These are phyloP conservation scores for Diaporthe citrichinensis DNA, from an alignment of 2,329 filamentous ascomycete species.

Conservation along the genomic window DNA sequence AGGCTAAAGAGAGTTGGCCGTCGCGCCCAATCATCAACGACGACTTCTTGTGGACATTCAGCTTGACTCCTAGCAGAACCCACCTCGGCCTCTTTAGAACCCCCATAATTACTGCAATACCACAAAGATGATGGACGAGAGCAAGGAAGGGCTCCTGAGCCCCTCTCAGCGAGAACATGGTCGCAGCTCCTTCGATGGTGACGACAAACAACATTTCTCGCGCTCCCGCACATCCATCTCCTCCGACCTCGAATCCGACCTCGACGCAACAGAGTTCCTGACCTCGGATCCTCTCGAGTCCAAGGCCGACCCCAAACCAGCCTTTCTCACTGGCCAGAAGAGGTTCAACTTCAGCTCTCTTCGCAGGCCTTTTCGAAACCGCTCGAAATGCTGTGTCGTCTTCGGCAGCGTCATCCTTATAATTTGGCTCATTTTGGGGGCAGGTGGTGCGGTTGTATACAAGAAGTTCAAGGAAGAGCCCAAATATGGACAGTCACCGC, in stretches of 20 bases:
- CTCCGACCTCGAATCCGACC: conserved; percentile 48
- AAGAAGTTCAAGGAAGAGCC: conserved; percentile 64
- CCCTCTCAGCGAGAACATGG: conserved; percentile 32
- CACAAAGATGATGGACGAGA: conserved; percentile 37
- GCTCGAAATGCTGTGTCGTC: conserved; percentile 55
- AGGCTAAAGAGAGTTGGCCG: not conserved
- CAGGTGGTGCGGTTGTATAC: conserved; percentile 62
- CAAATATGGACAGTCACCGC: conserved; percentile 70
- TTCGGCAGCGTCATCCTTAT: conserved; percentile 50
- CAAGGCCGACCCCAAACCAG: conserved; percentile 33
- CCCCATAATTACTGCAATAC: not conserved
- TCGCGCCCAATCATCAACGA: not conserved
- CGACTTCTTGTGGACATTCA: not conserved
- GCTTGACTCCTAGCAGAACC: not conserved
- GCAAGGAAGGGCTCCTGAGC: conserved; percentile 40
- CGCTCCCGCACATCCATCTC: conserved; percentile 39
- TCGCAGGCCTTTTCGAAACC: conserved; percentile 36
- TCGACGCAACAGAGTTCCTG: conserved; percentile 52
- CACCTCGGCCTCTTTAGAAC: not conserved
- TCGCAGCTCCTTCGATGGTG: conserved; percentile 17
- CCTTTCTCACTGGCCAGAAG: conserved; percentile 40
- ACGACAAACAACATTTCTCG: not conserved
- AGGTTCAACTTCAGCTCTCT: conserved; percentile 31
- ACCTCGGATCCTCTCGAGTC: conserved; percentile 42
- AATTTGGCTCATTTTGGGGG: conserved; percentile 56